Evolutionary conservation across 139 green algal genomes (phyloP).

Genomic region (Nannochloris sp.): DNA sequence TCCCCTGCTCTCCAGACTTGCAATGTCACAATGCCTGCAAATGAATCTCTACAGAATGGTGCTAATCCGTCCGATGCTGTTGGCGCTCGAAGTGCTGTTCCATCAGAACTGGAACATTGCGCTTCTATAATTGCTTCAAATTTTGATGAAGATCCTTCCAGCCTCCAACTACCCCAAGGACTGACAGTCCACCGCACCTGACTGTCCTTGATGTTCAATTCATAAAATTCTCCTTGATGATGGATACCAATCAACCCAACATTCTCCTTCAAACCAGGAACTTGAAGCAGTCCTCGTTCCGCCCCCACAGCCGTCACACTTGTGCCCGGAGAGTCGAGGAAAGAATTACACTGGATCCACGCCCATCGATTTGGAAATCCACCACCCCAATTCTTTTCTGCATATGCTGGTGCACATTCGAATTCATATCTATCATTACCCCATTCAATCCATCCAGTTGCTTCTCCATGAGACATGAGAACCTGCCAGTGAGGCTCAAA

Average conservation of each 20-base stretch:
- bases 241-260: constrained; percentile 87
- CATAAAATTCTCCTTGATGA: constrained; percentile 63
- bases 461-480: constrained; percentile 76
- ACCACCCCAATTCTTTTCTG: constrained; percentile 97
- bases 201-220: constrained; percentile 80
- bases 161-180: constrained; percentile 68
- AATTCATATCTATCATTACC: constrained; percentile 67
- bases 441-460: constrained; percentile 85
- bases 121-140: constrained; percentile 77
- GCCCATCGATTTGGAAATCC: constrained; percentile 89
- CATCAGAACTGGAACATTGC: constrained; percentile 32
- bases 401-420: constrained; percentile 59
- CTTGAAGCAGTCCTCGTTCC: constrained; percentile 35
- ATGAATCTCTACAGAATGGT: constrained; percentile 85
- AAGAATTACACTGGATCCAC: constrained; percentile 93
- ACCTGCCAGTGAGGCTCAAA: constrained; percentile 98
- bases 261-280: constrained; percentile 73
- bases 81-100: constrained; percentile 62
- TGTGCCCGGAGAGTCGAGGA: constrained; percentile 54
- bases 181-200: constrained; percentile 71
- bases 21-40: constrained; percentile 60
- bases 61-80: constrained; percentile 66
- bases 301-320: constrained; percentile 78
- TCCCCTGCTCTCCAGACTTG: constrained; percentile 54
- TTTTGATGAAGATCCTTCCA: constrained; percentile 27